Base-by-base conservation (phyloP, 2,329 filamentous ascomycete genomes). In the Fusarium sp. region DNA sequence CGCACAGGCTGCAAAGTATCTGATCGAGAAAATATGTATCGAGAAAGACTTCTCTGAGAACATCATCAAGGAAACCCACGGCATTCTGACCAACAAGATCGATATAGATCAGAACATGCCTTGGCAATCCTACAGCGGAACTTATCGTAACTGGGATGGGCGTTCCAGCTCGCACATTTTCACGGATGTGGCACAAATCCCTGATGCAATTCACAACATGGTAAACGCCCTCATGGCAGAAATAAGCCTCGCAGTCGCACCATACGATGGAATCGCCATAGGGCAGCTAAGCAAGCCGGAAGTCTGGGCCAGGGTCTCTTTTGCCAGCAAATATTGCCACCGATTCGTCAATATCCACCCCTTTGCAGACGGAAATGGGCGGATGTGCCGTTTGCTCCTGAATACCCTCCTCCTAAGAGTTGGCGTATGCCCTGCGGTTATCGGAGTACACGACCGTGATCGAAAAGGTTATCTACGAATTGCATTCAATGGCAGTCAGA, bases 361-460 rank as follows among this genome's bases (percentile, higher is more conserved):
- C 2, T 83, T 83, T 42, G 61, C 63, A 5, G 80, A 81, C 36
- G 81, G 80, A 3, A 83, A 83, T 25, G 81, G 80, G 2, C 72
- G 79, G 7, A 72, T 76, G 29, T 81, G 76, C 35, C 75, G 80
- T 3, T 70, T 83, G 5, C 64, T 83, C 4, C 62, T 82, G 0
- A 83, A 82, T 50, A 63, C 75, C 2, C 50, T 83, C 2, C 72
- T 82, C 4, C 27, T 81, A 17, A 80, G 78, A 39, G 80, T 35
- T 11, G 35, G 56, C 20, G 18, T 62, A 7, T 38, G 17, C 47
- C 47, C 47, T 35, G 29, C 47, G 47, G 31, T 50, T n/a, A 39
- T 64, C 22, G 62, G 62, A n/a, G 33, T 64, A 20, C 11, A 42
- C 20, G 5, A 1, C 1, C 20, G 10, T 22, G 47, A 56, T 5